Base-by-base conservation (phyloP, 371 early-diverging fungal genomes). In the Rhizopus microsporus region DNA sequence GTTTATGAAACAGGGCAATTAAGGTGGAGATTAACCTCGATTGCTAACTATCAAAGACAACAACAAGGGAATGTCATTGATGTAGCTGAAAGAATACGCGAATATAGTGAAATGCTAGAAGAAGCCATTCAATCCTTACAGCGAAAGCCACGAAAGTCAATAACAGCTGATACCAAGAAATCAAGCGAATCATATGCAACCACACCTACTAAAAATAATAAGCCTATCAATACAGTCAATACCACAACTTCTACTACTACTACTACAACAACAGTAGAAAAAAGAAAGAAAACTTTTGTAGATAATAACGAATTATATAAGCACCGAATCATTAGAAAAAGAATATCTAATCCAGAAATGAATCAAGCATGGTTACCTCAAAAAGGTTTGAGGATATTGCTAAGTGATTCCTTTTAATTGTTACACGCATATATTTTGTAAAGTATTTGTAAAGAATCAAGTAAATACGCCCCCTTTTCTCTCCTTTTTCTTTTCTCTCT, bases 21-120 rank as follows among this genome's bases (percentile, higher is more conserved):
- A 48, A 74, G 72, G 13, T 49, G 73, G 13, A 75, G 82, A 43
- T 38, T 83, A 33, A 63, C 65, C 17, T 77, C 75, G 9, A 71
- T 83, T 15, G 84, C 80, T 56, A 65, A 51, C 0, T 69, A 77
- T 5, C 84, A 83, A 34, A 65, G 72, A 49, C 67, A 78, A 7
- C 80, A 80, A 35, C 74, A 78, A 44, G 79, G 77, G 9, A 81
- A 72, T 51, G 74, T 83, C 7, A 57, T 74, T 31, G 76, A 81
- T 56, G 72, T 83, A 59, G 71, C 77, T 44, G 69, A 78, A 40
- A 71, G 75, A 42, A 80, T 82, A 16, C 65, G 69, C 37, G 82
- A 83, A 59, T 83, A 83, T 44, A 80, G 82, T 12, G 68, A 75
- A 13, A 65, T 81, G 54, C 70, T 83, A 29, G 84, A 81, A 60